Percentiles rank a stretch among this genome's conserved stretches.
phyloP scores from a whole-genome alignment of 2,329 filamentous ascomycete genomes.

The Trichoderma breve region DNA sequence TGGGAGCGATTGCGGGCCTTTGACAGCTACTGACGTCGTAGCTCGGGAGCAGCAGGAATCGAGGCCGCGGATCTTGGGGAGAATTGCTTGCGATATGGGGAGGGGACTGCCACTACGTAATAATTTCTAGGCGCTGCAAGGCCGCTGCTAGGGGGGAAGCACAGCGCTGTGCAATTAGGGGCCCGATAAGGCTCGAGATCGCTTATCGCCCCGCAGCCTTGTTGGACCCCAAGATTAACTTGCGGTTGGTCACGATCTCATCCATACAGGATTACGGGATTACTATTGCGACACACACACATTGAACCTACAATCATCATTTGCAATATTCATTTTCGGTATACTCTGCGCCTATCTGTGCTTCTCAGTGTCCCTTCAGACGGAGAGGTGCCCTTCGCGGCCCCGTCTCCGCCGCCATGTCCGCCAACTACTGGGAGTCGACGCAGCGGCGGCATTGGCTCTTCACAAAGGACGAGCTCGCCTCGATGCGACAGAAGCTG shows the following conservation, averaged over 20 bases:
- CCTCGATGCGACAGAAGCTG: constrained; percentile 70
- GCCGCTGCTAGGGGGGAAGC: background rate
- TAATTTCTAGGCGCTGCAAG: constrained; percentile 16
- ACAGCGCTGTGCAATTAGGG: constrained; percentile 11
- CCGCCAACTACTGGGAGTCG: constrained; percentile 95
- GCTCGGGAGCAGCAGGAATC: constrained; percentile 19
- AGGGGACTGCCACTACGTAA: constrained; percentile 20
- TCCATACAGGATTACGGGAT: background rate
- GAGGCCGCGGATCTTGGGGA: constrained; percentile 1
- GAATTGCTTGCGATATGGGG: constrained; percentile 1
- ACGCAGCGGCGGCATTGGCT: constrained; percentile 89
- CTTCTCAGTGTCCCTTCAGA: background rate
- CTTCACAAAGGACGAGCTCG: constrained; percentile 79
- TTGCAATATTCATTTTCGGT: background rate
- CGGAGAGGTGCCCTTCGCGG: constrained; percentile 12
- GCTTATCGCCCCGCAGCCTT: constrained; percentile 22
- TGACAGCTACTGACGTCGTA: constrained; percentile 19
- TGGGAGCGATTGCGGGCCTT: constrained; percentile 8
- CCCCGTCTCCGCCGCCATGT: constrained; percentile 57
- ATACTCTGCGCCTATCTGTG: background rate
- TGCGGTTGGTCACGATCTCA: background rate
- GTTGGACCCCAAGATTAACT: background rate
- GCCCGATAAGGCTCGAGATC: constrained; percentile 13
- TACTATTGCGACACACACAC: background rate
- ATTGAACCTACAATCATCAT: background rate